phyloP scores from a whole-genome alignment of 345 rosid genomes.

The Eutrema japonicum region DNA sequence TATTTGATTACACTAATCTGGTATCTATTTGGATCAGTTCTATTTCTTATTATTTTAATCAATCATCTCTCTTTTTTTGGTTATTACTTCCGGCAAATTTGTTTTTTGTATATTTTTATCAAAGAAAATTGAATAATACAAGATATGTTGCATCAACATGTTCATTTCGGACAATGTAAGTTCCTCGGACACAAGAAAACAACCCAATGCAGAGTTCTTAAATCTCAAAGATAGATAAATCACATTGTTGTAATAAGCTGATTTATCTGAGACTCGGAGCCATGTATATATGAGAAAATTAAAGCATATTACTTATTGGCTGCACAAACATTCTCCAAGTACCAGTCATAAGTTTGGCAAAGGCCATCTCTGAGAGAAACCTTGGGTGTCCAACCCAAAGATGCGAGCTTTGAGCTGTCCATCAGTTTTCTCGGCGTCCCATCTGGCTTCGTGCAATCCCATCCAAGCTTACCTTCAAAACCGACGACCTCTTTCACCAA shows the following conservation, averaged over 20 bases:
- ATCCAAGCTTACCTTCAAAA: conserved; percentile 76
- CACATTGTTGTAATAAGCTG: conserved; percentile 10
- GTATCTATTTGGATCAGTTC: too few relatives aligned
- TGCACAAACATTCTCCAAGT: conserved; percentile 67
- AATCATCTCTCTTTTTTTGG: too few relatives aligned
- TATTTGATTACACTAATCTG: too few relatives aligned
- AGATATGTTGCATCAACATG: neutral
- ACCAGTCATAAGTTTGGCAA: conserved; percentile 84
- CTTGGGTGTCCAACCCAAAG: conserved; percentile 84
- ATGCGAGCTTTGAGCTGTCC: conserved; percentile 82
- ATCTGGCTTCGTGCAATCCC: conserved; percentile 87
- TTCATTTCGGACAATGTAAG: neutral
- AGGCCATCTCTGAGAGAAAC: conserved; percentile 78
- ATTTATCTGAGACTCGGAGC: conserved; percentile 4
- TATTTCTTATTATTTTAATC: too few relatives aligned
- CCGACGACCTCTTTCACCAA: conserved; percentile 91
- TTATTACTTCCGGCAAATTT: too few relatives aligned
- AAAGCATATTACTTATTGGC: conserved; percentile 3
- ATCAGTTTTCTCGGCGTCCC: conserved; percentile 97
- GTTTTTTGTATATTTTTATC: too few relatives aligned
- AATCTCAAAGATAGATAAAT: conserved; percentile 19
- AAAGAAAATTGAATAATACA: neutral
- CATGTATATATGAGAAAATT: neutral
- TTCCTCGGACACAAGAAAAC: conserved; percentile 14
- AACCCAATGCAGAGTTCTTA: neutral